Evolutionary conservation across 2,329 filamentous ascomycete genomes (phyloP), one percentile per base, ranked within the genome.

Genomic region (Arachnomyces sp.): DNA sequence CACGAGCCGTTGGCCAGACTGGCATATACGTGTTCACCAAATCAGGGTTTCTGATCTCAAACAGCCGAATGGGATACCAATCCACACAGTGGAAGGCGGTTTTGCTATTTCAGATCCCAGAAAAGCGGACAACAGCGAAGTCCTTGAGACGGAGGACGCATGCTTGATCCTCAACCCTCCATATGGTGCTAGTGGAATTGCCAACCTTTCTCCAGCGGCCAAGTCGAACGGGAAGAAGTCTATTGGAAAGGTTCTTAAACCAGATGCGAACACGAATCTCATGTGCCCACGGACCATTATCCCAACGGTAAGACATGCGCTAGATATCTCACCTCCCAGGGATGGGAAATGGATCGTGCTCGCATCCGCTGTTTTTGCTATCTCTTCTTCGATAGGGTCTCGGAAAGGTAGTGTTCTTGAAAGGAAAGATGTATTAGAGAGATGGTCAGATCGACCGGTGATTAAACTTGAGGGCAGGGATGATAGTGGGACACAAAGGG

Each of bases 21-120:
- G 63, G 63, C 63, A 67, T 49, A 40, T 66, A 2, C 56, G 62
- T 3, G 50, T 60, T 9, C 64, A 66, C 42, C 51, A 45, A 7
- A 55, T 66, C 3, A 48, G 39, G 9, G n/a, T 13, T 16, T 14
- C 11, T 15, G 31, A 21, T 7, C 21, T 25, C 21, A 25, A 25
- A 5, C 21, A 25, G 21, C 21, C 21, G 21, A 25, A 25, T 5
- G 21, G 21, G 5, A 25, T 25, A 25, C 21, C 21, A 25, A 7
- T 34, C 15, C 30, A 15, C 14, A 36, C 46, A 7, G 47, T 51
- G 0, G 55, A 59, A 39, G 53, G 53, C 6, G 56, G 55, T 0
- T 57, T 59, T 40, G 52, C 55, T 1, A 49, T 52, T 7, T 43
- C 38, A 8, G 45, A 47, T 7, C 38, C 39, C 3, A 13, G 36